Evolutionary conservation across 106 monocot species (phyloP), one percentile per base, ranked within the genome.

Genomic region (Amphibolis antarctica): DNA sequence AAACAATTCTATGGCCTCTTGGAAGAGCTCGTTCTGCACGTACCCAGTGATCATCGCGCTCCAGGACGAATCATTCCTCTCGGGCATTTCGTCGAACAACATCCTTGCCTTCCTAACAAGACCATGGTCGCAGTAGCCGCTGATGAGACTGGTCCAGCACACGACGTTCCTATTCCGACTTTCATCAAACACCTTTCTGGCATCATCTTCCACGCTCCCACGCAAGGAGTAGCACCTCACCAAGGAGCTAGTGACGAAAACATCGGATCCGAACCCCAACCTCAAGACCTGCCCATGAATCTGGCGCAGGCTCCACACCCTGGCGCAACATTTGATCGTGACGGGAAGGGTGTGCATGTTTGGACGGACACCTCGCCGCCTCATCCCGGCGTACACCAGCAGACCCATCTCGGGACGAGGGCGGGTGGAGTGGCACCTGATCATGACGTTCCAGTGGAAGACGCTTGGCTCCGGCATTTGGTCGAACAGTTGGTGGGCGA

Each of bases 371-470:
- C 61, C 52, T 46, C 15, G 24, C 18, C 9, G 57, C 23, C 67
- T 46, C 78, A 78, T 78, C 26, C 28, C 31, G 23, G 46, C 46
- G 46, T 69, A 79, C 7, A 74, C 12, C 20, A 30, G 24, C 1
- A 74, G 25, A 30, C 59, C 68, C 42, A 26, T 19, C 9, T 69
- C 55, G 0, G 66, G 67, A 1, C 25, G 62, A 12, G 25, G 31
- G 62, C 57, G 48, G 11, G 15, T 63, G 7, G 66, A 68, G 60
- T 46, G 56, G 52, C 72, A 60, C 26, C 63, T 53, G 55, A 78
- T 78, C 68, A 78, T 73, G 28, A 53, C 63, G 63, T 78, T 78
- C 73, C 73, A 79, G 24, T 69, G 54, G 73, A 74, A 73, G 27
- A 60, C 46, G 30, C 68, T 65, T 4, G 73, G 68, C 15, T 4